These are phyloP conservation scores for Plenodomus biglobosus DNA, from an alignment of 2,329 filamentous ascomycete genomes.

Conservation along the genomic window DNA sequence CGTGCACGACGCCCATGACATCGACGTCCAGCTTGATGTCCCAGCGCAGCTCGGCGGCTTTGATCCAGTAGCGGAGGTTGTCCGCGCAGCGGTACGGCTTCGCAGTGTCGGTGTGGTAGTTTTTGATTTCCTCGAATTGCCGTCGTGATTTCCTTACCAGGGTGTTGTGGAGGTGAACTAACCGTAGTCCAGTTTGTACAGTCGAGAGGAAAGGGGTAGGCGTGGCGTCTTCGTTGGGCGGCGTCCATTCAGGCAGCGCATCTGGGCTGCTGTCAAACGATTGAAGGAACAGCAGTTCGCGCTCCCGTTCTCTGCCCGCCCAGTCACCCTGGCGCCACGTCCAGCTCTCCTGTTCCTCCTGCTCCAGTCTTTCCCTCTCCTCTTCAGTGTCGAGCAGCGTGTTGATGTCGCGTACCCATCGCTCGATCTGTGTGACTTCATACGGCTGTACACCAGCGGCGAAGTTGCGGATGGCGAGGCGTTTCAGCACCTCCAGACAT, in stretches of 20 bases:
- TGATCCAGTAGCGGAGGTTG: conserved; percentile 93
- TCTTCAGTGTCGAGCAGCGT: conserved; percentile 76
- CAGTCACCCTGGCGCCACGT: conserved; percentile 77
- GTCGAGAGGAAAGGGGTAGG: conserved; percentile 73
- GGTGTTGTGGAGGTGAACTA: conserved; percentile 88
- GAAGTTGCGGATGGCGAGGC: conserved; percentile 87
- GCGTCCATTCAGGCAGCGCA: conserved; percentile 67
- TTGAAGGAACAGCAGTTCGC: conserved; percentile 78
- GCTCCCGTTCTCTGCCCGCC: conserved; percentile 70
- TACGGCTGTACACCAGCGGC: conserved; percentile 76
- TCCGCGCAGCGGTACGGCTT: conserved; percentile 95
- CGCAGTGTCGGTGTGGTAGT: conserved; percentile 86
- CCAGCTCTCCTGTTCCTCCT: conserved; percentile 72
- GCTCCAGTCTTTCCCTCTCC: conserved; percentile 73
- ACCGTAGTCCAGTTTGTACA: conserved; percentile 75
- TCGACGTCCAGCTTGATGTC: conserved; percentile 82
- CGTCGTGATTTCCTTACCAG: conserved; percentile 81
- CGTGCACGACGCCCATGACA: conserved; percentile 82
- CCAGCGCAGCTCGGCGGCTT: conserved; percentile 92
- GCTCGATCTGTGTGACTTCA: conserved; percentile 73
- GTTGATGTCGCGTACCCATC: conserved; percentile 79
- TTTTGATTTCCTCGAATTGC: conserved; percentile 85
- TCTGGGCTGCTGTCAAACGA: conserved; percentile 67
- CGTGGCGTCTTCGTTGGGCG: conserved; percentile 56
- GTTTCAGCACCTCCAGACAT: conserved; percentile 87